phyloP scores from a whole-genome alignment of 1,284 basidiomycete species.

The Cryptococcus sp. region DNA sequence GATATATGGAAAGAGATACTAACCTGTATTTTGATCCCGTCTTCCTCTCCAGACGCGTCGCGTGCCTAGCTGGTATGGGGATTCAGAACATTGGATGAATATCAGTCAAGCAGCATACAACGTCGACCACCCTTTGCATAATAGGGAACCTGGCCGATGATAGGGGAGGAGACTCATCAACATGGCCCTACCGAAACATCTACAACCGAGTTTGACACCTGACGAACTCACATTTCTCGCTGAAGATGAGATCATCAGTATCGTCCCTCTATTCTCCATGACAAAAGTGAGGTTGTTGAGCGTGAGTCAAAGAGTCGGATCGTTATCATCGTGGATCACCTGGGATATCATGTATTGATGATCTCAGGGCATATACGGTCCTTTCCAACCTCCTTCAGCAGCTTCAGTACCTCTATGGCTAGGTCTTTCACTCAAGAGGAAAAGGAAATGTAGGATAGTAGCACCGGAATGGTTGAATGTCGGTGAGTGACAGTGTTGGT shows the following conservation, averaged over 20 bases:
- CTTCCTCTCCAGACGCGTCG: no score
- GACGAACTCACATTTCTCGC: conserved; percentile 82
- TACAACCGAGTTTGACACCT: conserved; percentile 43
- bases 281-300: conserved; percentile 81
- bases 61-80: no score
- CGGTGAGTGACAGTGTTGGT: conserved; percentile 55
- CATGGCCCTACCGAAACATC: conserved; percentile 50
- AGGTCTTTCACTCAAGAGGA: conserved; percentile 84
- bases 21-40: no score
- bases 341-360: background rate
- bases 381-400: conserved; percentile 79
- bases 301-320: conserved; percentile 48
- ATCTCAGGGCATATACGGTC: conserved; percentile 79
- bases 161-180: background rate
- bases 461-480: conserved; percentile 82
- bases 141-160: no score
- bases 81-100: no score
- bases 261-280: conserved; percentile 80
- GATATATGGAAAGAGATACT: no score
- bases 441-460: conserved; percentile 88
- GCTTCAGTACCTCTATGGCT: conserved; percentile 88
- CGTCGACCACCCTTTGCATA: no score
- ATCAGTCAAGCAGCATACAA: no score
- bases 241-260: conserved; percentile 71
- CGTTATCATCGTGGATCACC: no score